Conservation (phyloP, 2,329 filamentous ascomycete genomes). For the Botrytis pseudocinerea region DNA sequence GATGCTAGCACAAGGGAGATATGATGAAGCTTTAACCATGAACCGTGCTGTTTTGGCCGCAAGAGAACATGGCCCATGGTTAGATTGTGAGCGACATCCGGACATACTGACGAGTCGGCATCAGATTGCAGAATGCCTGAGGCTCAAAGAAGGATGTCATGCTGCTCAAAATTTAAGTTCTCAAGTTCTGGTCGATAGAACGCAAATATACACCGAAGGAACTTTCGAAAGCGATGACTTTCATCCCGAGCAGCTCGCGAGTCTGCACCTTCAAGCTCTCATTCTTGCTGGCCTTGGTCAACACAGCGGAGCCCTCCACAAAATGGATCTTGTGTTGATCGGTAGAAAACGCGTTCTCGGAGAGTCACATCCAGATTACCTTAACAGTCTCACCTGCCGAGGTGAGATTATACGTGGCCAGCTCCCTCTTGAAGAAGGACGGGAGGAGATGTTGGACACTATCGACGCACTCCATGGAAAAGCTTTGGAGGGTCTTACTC, state of each 20-base stretch:
- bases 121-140: conserved; percentile 32
- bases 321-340: conserved; percentile 31
- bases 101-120: conserved; percentile 37
- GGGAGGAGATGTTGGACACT: conserved; percentile 27
- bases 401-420: conserved; percentile 35
- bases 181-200: conserved; percentile 29
- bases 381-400: conserved; percentile 34
- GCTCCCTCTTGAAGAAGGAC: conserved; percentile 28
- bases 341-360: conserved; percentile 31
- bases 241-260: conserved; percentile 35
- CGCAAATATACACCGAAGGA: conserved; percentile 32
- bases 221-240: conserved; percentile 32
- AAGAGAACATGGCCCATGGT: conserved; percentile 33
- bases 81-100: conserved; percentile 32
- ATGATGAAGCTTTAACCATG: conserved; percentile 33
- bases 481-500: conserved; percentile 32
- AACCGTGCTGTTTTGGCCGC: conserved; percentile 29
- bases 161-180: conserved; percentile 34
- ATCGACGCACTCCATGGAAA: conserved; percentile 32
- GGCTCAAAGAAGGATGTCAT: conserved; percentile 32
- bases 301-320: conserved; percentile 30
- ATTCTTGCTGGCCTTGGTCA: conserved; percentile 34
- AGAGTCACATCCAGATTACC: conserved; percentile 32
- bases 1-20: conserved; percentile 32
- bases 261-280: conserved; percentile 35